Evolutionary conservation across 2,329 filamentous ascomycete species (phyloP).

Genomic region (Aspergillus luchuensis): DNA sequence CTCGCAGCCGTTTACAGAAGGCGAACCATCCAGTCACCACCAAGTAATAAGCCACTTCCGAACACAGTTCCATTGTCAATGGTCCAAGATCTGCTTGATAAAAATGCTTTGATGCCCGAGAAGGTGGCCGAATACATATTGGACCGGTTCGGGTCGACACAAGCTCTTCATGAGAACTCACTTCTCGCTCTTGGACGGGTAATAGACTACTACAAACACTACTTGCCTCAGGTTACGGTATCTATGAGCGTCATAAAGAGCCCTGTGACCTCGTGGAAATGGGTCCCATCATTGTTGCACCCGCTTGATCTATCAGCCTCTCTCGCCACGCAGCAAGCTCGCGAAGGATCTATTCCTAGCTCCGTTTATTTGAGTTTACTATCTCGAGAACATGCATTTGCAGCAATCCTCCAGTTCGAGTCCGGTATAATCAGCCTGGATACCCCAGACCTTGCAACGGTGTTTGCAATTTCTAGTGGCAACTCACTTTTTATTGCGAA

Average conservation of each 20-base stretch:
- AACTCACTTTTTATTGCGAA: constrained; percentile 14
- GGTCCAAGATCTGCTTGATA: background rate
- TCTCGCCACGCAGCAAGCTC: background rate
- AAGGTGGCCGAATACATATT: background rate
- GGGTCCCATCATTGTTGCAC: constrained; percentile 2
- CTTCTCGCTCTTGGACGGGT: constrained; percentile 7
- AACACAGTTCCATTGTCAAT: background rate
- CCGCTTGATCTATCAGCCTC: background rate
- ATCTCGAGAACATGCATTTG: constrained; percentile 8
- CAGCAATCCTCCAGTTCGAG: constrained; percentile 7
- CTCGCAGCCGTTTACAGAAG: constrained; percentile 6
- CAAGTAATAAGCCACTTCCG: background rate
- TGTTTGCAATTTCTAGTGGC: constrained; percentile 8
- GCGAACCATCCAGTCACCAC: background rate
- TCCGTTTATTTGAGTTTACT: constrained; percentile 1
- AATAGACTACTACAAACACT: background rate
- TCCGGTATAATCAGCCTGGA: background rate
- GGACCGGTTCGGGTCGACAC: background rate
- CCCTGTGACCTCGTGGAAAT: background rate
- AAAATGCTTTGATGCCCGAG: background rate
- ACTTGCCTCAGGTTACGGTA: constrained; percentile 1
- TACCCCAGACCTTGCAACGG: background rate
- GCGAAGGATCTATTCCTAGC: background rate
- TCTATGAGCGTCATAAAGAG: constrained; percentile 8
- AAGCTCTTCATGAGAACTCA: background rate